Conservation (phyloP, 129 eudicot genomes). For the Chrysanthemum lavandulifolium region DNA sequence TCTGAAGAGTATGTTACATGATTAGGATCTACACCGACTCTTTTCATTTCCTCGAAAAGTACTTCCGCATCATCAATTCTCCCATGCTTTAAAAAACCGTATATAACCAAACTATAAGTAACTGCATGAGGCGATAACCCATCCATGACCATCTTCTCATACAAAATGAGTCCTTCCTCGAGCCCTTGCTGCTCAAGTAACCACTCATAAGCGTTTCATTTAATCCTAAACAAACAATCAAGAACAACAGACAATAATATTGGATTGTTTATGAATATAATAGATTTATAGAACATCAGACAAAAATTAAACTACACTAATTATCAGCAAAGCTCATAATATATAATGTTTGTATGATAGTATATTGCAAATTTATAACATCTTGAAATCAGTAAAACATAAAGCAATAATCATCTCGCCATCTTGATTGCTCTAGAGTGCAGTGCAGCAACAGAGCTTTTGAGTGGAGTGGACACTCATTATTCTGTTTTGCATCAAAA, state of each 20-base stretch:
- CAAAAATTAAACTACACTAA: neutral
- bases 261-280: slow-evolving; percentile 6
- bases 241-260: neutral
- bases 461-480: too few species aligned
- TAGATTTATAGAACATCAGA: neutral
- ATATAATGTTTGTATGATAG: neutral
- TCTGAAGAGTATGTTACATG: slow-evolving; percentile 65
- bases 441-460: slow-evolving; percentile 7
- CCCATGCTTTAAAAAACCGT: slow-evolving; percentile 65
- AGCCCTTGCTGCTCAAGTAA: slow-evolving; percentile 31
- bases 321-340: neutral
- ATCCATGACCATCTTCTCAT: slow-evolving; percentile 51
- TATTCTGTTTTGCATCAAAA: too few species aligned
- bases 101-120: slow-evolving; percentile 52
- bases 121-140: slow-evolving; percentile 71
- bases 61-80: slow-evolving; percentile 56
- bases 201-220: slow-evolving; percentile 38
- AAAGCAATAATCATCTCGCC: slow-evolving; percentile 33
- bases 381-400: neutral
- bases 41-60: slow-evolving; percentile 62
- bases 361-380: slow-evolving; percentile 6
- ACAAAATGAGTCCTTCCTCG: slow-evolving; percentile 53
- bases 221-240: too few species aligned
- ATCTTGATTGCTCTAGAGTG: slow-evolving; percentile 78
- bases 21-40: slow-evolving; percentile 55